Base-by-base conservation (phyloP, 1,139 yeast species). In the Pichia sp. region DNA sequence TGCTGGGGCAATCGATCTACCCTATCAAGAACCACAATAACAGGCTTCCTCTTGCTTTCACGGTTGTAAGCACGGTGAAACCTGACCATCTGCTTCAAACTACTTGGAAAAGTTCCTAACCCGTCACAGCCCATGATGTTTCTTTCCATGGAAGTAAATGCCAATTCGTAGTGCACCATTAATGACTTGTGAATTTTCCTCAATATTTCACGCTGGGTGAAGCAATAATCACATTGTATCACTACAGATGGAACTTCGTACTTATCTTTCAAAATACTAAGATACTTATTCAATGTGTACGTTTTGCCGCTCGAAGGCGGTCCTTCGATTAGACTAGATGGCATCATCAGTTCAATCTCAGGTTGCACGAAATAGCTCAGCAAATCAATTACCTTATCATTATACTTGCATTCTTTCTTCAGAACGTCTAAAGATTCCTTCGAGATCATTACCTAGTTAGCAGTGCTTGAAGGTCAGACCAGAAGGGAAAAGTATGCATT, bases 261-360 rank as follows among this genome's bases (percentile, higher is more conserved):
- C 3, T 32, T 32, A 1, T 45, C 15, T 8, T 51, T 43, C n/a
- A 64, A 49, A 5, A 43, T 36, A 2, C 52, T 15, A 7, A 64
- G 42, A 41, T 62, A 64, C 19, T 47, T 45, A 0, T 40, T 42
- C n/a, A 67, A 32, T 1, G 63, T 61, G 51, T 55, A 61, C 5
- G 68, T 55, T 54, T 69, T 69, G 3, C 72, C 72, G 36, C 70
- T 60, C 8, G 67, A 63, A 32, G 61, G 54, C 4, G 67, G 59
- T 1, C 71, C 72, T 52, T 68, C 71, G 4, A 68, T 47, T 1
- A 66, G 49, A 13, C 68, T 6, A 2, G 65, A 56, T 1, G 69
- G 64, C 1, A 59, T 55, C 36, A 57, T 46, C 11, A 59, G 31
- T 7, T 55, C 55, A 5, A 54, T 23, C 16, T 56, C 55, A 29